phyloP scores from a whole-genome alignment of 164 flowering plant species.

The Dillenia suffruticosa region DNA sequence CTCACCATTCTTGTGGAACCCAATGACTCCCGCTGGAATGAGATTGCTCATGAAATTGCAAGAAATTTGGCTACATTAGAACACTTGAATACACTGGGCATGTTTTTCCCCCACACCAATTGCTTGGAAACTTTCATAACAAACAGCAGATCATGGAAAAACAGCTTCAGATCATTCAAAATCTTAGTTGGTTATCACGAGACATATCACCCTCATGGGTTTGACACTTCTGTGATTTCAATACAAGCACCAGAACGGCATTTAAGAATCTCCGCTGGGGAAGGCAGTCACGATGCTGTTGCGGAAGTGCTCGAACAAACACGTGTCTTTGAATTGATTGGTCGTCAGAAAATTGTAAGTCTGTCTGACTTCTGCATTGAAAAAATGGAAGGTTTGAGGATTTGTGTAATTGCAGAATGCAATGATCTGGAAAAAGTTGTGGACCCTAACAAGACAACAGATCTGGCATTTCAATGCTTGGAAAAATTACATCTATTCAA shows the following conservation, averaged over 20 bases:
- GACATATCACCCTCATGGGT: no score
- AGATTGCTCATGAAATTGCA: background rate
- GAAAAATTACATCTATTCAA: background rate
- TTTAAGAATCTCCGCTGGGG: background rate
- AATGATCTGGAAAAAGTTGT: background rate
- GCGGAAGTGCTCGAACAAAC: background rate
- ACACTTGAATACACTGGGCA: constrained; percentile 1
- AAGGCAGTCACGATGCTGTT: background rate
- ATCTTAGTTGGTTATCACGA: no score
- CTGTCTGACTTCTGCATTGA: background rate
- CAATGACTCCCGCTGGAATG: background rate
- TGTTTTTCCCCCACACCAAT: constrained; percentile 5
- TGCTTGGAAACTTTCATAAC: background rate
- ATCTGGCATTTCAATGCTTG: background rate
- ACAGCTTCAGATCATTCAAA: background rate
- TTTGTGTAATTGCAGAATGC: constrained; percentile 3
- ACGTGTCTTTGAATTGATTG: constrained; percentile 2
- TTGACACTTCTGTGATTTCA: no score
- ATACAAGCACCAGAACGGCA: no score
- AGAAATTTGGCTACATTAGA: constrained; percentile 5
- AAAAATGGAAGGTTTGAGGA: background rate
- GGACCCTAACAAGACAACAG: background rate
- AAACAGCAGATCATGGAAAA: constrained; percentile 4
- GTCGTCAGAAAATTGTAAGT: background rate
- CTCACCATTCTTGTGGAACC: constrained; percentile 10